phyloP scores from a whole-genome alignment of 495 filamentous ascomycete genomes.

The Neurospora sublineolata region DNA sequence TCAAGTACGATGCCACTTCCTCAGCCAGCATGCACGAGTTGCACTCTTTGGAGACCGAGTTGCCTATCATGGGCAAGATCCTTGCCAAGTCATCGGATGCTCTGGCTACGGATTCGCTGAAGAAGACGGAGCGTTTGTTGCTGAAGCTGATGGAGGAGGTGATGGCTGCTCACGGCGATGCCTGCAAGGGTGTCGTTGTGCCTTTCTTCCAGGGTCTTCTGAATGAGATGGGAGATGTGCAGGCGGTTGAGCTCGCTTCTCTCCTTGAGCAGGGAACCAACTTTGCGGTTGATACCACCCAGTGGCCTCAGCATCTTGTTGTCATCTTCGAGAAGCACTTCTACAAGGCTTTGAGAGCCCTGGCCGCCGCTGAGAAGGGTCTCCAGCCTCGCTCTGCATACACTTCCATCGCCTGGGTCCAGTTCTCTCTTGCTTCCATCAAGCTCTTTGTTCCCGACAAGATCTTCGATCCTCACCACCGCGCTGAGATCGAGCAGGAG shows the following conservation, averaged over 20 bases:
- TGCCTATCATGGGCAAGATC: conserved; percentile 47
- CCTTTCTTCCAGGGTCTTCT: conserved; percentile 9
- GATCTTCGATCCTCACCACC: conserved; percentile 74
- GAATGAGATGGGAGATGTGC: background rate
- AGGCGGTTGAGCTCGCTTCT: conserved; percentile 8
- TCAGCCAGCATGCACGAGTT: conserved; percentile 49
- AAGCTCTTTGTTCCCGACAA: conserved; percentile 77
- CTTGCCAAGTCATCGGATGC: conserved; percentile 36
- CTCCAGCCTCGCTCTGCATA: conserved; percentile 18
- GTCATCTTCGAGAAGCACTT: conserved; percentile 30
- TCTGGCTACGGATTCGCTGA: conserved; percentile 35
- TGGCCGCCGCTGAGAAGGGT: conserved; percentile 19
- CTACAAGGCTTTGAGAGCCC: conserved; percentile 23
- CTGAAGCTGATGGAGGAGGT: conserved; percentile 39
- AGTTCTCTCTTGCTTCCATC: conserved; percentile 54
- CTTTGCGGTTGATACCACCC: background rate
- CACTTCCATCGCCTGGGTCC: conserved; percentile 48
- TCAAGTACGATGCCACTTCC: conserved; percentile 41
- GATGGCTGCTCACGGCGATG: conserved; percentile 27
- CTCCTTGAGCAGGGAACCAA: conserved; percentile 14
- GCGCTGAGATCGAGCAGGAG: conserved; percentile 57
- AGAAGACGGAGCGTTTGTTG: conserved; percentile 36
- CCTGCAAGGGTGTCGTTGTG: conserved; percentile 1
- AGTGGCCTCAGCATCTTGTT: conserved; percentile 13
- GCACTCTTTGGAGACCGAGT: conserved; percentile 52